phyloP scores from a whole-genome alignment of 2,329 filamentous ascomycete species.

The Orbilia oligospora region DNA sequence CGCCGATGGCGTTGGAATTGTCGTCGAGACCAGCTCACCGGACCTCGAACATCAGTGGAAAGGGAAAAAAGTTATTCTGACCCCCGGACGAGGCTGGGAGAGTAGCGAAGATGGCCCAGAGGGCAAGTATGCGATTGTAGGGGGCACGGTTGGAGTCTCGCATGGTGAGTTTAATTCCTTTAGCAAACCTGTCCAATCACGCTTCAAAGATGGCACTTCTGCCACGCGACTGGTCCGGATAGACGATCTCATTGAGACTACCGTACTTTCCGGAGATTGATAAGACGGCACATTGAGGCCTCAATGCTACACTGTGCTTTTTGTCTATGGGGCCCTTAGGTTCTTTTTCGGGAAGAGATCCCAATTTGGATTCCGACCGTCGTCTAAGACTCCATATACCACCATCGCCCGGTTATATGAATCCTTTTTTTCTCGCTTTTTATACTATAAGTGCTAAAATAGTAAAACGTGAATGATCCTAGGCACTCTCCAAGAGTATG shows the following conservation, averaged over 20 bases:
- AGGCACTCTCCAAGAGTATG: constrained; percentile 82
- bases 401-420: constrained; percentile 39
- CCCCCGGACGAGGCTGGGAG: constrained; percentile 84
- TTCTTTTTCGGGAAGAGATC: constrained; percentile 50
- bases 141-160: constrained; percentile 76
- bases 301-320: constrained; percentile 24
- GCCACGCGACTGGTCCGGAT: constrained; percentile 60
- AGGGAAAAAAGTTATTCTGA: constrained; percentile 81
- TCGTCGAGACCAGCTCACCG: constrained; percentile 75
- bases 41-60: constrained; percentile 72
- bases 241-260: constrained; percentile 40
- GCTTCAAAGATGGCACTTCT: constrained; percentile 46
- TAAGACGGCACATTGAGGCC: constrained; percentile 43
- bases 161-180: constrained; percentile 59
- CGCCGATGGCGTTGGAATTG: constrained; percentile 84
- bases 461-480: constrained; percentile 63
- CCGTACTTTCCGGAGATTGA: constrained; percentile 53
- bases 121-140: constrained; percentile 75
- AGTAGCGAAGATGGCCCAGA: constrained; percentile 81
- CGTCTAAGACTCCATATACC: constrained; percentile 30
- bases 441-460: constrained; percentile 15
- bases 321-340: constrained; percentile 21
- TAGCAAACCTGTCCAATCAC: constrained; percentile 36
- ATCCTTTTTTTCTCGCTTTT: constrained; percentile 33
- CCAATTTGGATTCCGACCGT: constrained; percentile 50